A percentile compares a stretch with the other conserved stretches of the same genome.
Evolutionary conservation across 176 grass and related monocot genomes (phyloP).

Genomic region (Raddia distichophylla): DNA sequence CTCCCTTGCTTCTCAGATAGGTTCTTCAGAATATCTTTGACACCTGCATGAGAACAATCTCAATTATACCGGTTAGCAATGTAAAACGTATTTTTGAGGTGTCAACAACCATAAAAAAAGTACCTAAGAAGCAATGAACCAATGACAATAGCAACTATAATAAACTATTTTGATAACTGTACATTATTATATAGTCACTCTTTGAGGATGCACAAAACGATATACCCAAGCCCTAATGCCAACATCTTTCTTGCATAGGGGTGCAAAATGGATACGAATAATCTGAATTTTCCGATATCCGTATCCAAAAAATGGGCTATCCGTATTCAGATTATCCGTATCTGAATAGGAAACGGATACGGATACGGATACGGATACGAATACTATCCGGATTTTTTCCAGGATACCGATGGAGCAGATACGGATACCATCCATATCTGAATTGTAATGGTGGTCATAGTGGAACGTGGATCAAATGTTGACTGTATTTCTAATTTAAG

Average conservation of each 20-base stretch:
- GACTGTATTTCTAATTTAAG: too few relatives aligned
- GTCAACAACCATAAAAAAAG: not conserved
- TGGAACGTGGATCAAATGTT: too few relatives aligned
- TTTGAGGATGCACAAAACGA: slow-evolving; percentile 15
- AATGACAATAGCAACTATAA: not conserved
- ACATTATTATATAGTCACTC: slow-evolving; percentile 1
- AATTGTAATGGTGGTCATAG: too few relatives aligned
- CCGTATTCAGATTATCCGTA: too few relatives aligned
- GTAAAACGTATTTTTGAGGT: not conserved
- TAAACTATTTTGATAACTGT: not conserved
- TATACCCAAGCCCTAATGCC: not conserved
- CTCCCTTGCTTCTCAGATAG: slow-evolving; percentile 98
- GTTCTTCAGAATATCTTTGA: slow-evolving; percentile 83
- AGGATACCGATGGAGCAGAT: too few relatives aligned
- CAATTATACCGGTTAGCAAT: slow-evolving; percentile 13
- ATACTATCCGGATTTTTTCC: too few relatives aligned
- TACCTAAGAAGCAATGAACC: slow-evolving; percentile 7
- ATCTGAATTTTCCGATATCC: too few relatives aligned
- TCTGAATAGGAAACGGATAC: too few relatives aligned
- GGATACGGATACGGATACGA: too few relatives aligned
- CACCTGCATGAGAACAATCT: slow-evolving; percentile 56
- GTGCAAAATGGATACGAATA: too few relatives aligned
- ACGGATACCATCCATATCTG: too few relatives aligned
- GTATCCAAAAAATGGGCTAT: too few relatives aligned
- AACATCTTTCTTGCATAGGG: not conserved